phyloP scores from a whole-genome alignment of 139 green algal species.

The Closterium sp. region DNA sequence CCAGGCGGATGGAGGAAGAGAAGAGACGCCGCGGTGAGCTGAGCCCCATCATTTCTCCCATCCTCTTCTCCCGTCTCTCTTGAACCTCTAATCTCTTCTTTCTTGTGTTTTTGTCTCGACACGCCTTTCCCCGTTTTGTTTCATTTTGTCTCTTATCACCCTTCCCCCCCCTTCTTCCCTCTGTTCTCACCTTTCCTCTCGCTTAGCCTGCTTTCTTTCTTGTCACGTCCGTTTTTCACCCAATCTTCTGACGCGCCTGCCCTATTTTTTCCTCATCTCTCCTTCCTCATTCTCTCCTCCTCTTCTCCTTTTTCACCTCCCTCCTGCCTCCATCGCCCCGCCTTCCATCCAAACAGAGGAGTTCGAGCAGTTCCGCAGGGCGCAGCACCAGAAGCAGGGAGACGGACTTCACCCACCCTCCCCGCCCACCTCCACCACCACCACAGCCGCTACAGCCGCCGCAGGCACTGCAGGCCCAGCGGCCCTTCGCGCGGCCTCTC shows the following conservation, averaged over 20 bases:
- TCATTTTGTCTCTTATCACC: background rate
- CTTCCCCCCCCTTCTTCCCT: background rate
- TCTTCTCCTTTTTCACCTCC: background rate
- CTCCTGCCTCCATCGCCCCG: background rate
- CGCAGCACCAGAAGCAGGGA: background rate
- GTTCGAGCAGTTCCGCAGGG: background rate
- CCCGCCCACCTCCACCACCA: background rate
- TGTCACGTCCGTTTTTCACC: background rate
- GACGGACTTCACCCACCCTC: background rate
- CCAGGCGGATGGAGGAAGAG: background rate
- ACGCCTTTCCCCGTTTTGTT: background rate
- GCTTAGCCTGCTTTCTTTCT: background rate
- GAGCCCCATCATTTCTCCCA: background rate
- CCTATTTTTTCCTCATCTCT: background rate
- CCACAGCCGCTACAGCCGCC: background rate
- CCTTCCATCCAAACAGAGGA: background rate
- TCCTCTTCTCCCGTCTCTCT: background rate
- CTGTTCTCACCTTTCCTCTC: background rate
- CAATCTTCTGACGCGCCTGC: background rate
- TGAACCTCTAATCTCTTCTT: too few species aligned
- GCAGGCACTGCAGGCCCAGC: too few species aligned
- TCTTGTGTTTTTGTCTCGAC: too few species aligned
- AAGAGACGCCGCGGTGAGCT: background rate
- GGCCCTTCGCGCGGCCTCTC: too few species aligned
- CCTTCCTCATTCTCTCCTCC: background rate